phyloP scores from a whole-genome alignment of 345 rosid species.

The Citrus sp. region DNA sequence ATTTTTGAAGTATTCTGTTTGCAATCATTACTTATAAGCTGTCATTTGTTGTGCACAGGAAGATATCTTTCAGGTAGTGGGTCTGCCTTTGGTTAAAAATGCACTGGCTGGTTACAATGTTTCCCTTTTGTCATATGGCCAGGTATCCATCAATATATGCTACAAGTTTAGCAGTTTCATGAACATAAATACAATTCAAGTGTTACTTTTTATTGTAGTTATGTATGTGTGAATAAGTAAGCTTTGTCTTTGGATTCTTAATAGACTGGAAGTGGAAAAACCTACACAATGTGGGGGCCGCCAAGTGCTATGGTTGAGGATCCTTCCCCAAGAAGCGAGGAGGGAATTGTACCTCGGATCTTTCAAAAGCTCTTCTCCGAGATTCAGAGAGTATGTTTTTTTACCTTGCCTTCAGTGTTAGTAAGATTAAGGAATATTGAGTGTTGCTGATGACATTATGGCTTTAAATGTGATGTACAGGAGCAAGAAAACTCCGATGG shows the following conservation, averaged over 20 bases:
- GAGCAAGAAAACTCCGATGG: slow-evolving; percentile 64
- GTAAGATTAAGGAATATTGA: not conserved
- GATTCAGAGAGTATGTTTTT: slow-evolving; percentile 61
- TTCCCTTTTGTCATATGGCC: slow-evolving; percentile 80
- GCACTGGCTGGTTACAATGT: slow-evolving; percentile 90
- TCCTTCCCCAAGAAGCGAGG: slow-evolving; percentile 67
- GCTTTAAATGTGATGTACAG: slow-evolving; percentile 32
- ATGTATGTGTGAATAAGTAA: not conserved
- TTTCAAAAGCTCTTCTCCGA: slow-evolving; percentile 79
- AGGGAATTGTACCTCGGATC: slow-evolving; percentile 88
- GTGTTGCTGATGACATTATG: slow-evolving; percentile 6
- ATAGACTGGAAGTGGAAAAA: slow-evolving; percentile 95
- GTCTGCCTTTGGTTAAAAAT: slow-evolving; percentile 74
- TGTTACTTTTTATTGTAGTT: not conserved
- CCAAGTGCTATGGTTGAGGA: slow-evolving; percentile 93
- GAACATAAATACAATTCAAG: not conserved
- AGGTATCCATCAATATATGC: slow-evolving; percentile 43
- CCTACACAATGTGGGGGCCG: slow-evolving; percentile 97
- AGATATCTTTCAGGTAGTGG: slow-evolving; percentile 68
- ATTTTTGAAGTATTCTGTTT: not conserved
- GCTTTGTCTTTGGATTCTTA: slow-evolving; percentile 11
- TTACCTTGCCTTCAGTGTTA: not conserved
- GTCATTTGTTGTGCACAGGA: slow-evolving; percentile 49
- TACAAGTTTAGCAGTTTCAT: not conserved
- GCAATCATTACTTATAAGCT: slow-evolving; percentile 3